These are phyloP conservation scores for Lepiota venenata DNA, from an alignment of 768 basidiomycete genomes.

Conservation along the genomic window DNA sequence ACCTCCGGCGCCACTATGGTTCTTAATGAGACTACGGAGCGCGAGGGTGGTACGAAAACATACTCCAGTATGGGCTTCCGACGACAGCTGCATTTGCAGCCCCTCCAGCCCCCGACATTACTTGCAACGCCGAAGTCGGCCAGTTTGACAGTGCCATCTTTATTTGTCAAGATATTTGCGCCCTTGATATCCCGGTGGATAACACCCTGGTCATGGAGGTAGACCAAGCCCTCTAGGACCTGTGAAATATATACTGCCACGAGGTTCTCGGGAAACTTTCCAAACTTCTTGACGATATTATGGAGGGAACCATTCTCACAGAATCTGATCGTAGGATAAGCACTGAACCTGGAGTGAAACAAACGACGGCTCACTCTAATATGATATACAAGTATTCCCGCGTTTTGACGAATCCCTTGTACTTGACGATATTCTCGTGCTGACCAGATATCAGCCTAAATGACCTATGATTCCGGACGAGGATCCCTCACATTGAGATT, in stretches of 20 bases:
- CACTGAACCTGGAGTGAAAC: background rate
- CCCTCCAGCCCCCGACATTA: conserved; percentile 51
- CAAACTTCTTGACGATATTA: conserved; percentile 94
- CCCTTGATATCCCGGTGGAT: conserved; percentile 99
- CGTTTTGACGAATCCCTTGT: conserved; percentile 97
- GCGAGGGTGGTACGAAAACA: conserved; percentile 24
- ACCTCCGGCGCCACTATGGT: conserved; percentile 93
- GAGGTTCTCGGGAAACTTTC: conserved; percentile 96
- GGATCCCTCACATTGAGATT: conserved; percentile 76
- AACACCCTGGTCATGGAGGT: conserved; percentile 98
- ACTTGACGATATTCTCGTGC: conserved; percentile 98
- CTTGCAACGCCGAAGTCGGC: conserved; percentile 98
- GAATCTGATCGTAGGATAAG: conserved; percentile 47
- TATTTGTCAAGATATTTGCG: conserved; percentile 97
- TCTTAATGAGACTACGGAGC: conserved; percentile 6
- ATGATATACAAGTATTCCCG: conserved; percentile 95
- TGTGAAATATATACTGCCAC: conserved; percentile 97
- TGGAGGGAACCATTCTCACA: conserved; percentile 98
- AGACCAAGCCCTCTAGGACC: conserved; percentile 92
- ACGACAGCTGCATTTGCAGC: conserved; percentile 90
- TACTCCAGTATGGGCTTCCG: conserved; percentile 98
- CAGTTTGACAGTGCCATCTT: conserved; percentile 97
- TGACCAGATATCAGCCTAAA: conserved; percentile 25
- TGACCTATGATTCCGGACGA: conserved; percentile 3
- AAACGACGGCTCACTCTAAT: conserved; percentile 63